Percentiles rank a stretch among this genome's conserved stretches.
phyloP scores from a whole-genome alignment of 306 rosid species.

The Malus fusca region DNA sequence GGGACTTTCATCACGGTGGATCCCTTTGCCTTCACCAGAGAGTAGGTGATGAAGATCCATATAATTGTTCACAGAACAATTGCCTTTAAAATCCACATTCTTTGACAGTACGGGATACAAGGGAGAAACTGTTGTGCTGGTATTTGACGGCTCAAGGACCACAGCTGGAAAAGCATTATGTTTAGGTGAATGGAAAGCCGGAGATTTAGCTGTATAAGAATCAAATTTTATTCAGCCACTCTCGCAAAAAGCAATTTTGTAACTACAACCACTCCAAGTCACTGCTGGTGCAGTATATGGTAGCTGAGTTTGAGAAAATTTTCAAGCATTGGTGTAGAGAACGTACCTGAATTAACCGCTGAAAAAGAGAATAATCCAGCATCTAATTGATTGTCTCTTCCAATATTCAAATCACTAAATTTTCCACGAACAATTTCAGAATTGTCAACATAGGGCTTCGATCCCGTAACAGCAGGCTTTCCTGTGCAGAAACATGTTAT shows the following conservation, averaged over 20 bases:
- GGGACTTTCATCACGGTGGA: neutral
- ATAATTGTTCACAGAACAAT: neutral
- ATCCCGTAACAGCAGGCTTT: conserved; percentile 23
- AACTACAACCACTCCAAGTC: neutral
- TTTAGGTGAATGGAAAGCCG: neutral
- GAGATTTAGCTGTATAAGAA: neutral
- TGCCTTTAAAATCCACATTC: neutral
- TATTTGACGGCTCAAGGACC: neutral
- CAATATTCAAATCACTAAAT: conserved; percentile 3
- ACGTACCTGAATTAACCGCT: conserved; percentile 14
- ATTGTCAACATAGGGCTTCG: conserved; percentile 12
- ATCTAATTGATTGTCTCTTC: conserved; percentile 20
- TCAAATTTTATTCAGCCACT: neutral
- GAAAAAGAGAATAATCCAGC: conserved; percentile 19
- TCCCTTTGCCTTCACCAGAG: conserved; percentile 12
- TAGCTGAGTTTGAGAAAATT: conserved; percentile 21
- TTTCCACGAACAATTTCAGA: conserved; percentile 11
- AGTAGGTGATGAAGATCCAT: neutral
- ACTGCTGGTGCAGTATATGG: conserved; percentile 1
- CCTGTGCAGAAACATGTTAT: conserved; percentile 31
- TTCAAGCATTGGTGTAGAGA: conserved; percentile 21
- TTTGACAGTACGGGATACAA: neutral
- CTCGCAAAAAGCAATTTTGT: neutral
- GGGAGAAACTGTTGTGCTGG: neutral
- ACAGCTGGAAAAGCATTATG: neutral